Percentiles rank a stretch among this genome's conserved stretches.
Evolutionary conservation across 2,329 filamentous ascomycete species (phyloP).

Genomic region (Penicillium sp.): DNA sequence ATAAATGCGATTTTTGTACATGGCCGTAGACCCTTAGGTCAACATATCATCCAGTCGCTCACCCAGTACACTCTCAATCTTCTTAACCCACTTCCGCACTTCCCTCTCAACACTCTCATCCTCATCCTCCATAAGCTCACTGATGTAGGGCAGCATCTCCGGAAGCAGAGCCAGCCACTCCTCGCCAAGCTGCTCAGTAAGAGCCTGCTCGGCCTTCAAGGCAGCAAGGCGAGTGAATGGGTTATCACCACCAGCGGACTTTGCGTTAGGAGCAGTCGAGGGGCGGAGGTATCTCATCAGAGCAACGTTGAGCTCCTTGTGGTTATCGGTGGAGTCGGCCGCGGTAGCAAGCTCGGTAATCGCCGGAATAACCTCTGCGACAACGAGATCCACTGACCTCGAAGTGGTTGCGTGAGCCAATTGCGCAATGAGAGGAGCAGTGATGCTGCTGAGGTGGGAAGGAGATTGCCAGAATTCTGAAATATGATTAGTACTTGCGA

Average conservation of each 20-base stretch:
- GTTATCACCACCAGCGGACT: slow-evolving; percentile 52
- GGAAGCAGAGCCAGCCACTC: slow-evolving; percentile 90
- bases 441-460: slow-evolving; percentile 75
- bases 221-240: slow-evolving; percentile 75
- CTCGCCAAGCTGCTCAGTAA: slow-evolving; percentile 81
- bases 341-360: slow-evolving; percentile 78
- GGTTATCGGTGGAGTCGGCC: slow-evolving; percentile 81
- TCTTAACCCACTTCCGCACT: slow-evolving; percentile 84
- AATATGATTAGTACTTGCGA: not conserved
- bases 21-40: slow-evolving; percentile 56
- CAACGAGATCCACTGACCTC: slow-evolving; percentile 47
- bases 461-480: slow-evolving; percentile 89
- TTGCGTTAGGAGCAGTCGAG: slow-evolving; percentile 42
- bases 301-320: slow-evolving; percentile 80
- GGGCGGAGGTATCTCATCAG: slow-evolving; percentile 75
- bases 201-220: slow-evolving; percentile 74
- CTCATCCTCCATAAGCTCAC: slow-evolving; percentile 93
- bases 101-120: slow-evolving; percentile 90
- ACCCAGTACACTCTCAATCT: slow-evolving; percentile 84
- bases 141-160: slow-evolving; percentile 96
- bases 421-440: slow-evolving; percentile 68
- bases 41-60: slow-evolving; percentile 92
- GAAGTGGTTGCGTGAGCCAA: slow-evolving; percentile 50
- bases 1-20: slow-evolving; percentile 27
- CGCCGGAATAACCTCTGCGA: slow-evolving; percentile 65